Evolutionary conservation across 1,139 yeast species (phyloP), one percentile per base, ranked within the genome.

Genomic region (Keqinozyma sinolaborantium): DNA sequence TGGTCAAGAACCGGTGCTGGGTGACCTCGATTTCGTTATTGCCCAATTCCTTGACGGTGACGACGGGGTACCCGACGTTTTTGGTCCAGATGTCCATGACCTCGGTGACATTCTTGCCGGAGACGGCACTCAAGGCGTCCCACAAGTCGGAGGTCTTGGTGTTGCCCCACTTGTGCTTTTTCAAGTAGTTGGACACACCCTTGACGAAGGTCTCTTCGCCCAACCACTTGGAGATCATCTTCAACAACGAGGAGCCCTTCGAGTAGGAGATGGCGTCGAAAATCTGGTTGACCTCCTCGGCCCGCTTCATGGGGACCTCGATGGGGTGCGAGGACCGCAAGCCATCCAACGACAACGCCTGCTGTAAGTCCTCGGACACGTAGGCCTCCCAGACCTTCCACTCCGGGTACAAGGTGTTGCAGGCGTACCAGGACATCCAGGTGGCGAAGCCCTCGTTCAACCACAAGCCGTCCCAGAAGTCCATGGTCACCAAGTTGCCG

Each of bases 11-110:
- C 51, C 96, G 76, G 57, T 83, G 71, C 64, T 86, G 96, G 35
- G 73, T 70, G 31, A 85, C 70, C 24, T 68, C 69, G 41, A 84
- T 58, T 32, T 68, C 58, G 35, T 63, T 58, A 23, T 50, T 51
- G 13, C 58, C 56, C 16, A 56, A 58, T 41, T 40, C 74, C 29
- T 61, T 55, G 23, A 85, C 92, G 23, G 78, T 67, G 30, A 87
- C 63, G 11, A 86, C 75, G 14, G 96, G 96, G 67, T 72, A 87
- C 8, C 96, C 96, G 40, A 84, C 77, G 50, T 82, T 77, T 47
- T 80, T 79, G 36, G 95, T 85, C 96, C 96, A 87, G 36, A 77
- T 69, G 47, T 80, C 78, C 95, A 87, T 86, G 35, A 83, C 82
- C 36, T 66, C 60, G 39, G 72, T 75, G 34, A 87, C 87, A 46